Conservation (phyloP, 106 monocot genomes). For the Chionographis japonica region DNA sequence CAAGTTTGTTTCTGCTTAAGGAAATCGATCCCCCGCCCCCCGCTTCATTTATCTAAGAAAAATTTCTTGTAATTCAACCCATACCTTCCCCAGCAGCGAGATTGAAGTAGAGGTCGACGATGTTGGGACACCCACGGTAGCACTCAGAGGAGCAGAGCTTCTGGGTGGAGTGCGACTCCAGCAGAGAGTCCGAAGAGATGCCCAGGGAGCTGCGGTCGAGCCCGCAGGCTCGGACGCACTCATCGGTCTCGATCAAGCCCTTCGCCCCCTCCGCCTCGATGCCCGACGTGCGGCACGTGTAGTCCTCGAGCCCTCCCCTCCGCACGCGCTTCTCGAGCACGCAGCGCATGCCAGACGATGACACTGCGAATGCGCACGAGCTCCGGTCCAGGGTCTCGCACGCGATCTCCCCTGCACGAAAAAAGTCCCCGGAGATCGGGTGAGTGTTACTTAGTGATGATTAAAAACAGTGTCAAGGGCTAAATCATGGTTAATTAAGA, state of each 20-base stretch:
- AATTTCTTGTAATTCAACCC: not conserved
- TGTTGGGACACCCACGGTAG: slow-evolving; percentile 26
- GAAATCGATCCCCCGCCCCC: too few species aligned
- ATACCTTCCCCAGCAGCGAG: slow-evolving; percentile 50
- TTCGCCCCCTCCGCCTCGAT: slow-evolving; percentile 9
- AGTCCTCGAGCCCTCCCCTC: slow-evolving; percentile 1
- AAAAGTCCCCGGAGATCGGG: too few species aligned
- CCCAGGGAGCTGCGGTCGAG: slow-evolving; percentile 28
- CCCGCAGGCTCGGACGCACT: slow-evolving; percentile 27
- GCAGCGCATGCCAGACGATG: slow-evolving; percentile 27
- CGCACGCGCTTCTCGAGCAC: slow-evolving; percentile 24
- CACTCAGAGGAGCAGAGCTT: slow-evolving; percentile 38
- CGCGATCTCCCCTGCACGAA: not conserved
- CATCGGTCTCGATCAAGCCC: slow-evolving; percentile 29
- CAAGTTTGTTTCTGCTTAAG: too few species aligned
- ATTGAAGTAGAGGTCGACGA: slow-evolving; percentile 47
- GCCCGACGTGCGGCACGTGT: slow-evolving; percentile 19
- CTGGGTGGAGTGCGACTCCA: slow-evolving; percentile 16
- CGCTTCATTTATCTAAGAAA: too few species aligned
- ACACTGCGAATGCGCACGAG: slow-evolving; percentile 26
- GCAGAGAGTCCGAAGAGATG: slow-evolving; percentile 33
- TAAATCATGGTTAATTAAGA: too few species aligned
- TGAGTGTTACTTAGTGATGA: too few species aligned
- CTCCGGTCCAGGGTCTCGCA: slow-evolving; percentile 15
- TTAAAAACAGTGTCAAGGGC: too few species aligned